Percentiles rank a stretch among this genome's conserved stretches.
phyloP scores from a whole-genome alignment of 163 green algal species.

The Coccomyxa subellipsoidea region DNA sequence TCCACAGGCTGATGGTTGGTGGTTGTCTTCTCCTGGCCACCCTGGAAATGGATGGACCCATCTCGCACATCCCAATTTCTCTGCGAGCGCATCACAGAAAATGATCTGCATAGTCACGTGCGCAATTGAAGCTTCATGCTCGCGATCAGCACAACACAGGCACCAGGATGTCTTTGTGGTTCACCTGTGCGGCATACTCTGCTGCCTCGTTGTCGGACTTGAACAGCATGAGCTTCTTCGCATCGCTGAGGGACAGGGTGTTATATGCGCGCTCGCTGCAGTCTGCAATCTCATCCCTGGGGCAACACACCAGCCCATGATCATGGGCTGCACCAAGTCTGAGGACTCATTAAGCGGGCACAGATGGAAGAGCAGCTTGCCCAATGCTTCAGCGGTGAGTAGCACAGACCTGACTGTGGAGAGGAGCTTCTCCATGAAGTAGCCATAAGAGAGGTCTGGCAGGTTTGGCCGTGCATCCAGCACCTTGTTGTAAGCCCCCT shows the following conservation, averaged over 20 bases:
- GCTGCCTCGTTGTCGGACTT: slow-evolving; percentile 53
- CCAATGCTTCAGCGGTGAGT: too few relatives aligned
- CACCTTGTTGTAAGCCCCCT: slow-evolving; percentile 93
- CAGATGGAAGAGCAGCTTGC: too few relatives aligned
- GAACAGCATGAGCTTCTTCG: slow-evolving; percentile 78
- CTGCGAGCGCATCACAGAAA: slow-evolving; percentile 48
- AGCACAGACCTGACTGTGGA: slow-evolving; percentile 81
- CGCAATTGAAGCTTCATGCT: not conserved
- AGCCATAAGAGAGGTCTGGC: slow-evolving; percentile 42
- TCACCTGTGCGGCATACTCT: slow-evolving; percentile 62
- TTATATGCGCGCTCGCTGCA: slow-evolving; percentile 88
- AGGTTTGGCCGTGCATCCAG: slow-evolving; percentile 35
- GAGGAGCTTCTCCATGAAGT: slow-evolving; percentile 73
- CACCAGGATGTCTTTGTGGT: not conserved
- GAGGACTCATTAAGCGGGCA: too few relatives aligned
- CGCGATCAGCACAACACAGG: not conserved
- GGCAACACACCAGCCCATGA: not conserved
- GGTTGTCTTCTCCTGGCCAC: slow-evolving; percentile 5
- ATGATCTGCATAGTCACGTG: too few relatives aligned
- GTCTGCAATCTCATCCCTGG: slow-evolving; percentile 88
- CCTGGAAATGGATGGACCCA: slow-evolving; percentile 39
- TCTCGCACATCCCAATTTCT: slow-evolving; percentile 62
- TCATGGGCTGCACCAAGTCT: too few relatives aligned
- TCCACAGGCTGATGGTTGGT: slow-evolving; percentile 53
- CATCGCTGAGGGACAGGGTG: slow-evolving; percentile 68